Conservation (phyloP, 208 protist genomes). For the Leishmania guyanensis region DNA sequence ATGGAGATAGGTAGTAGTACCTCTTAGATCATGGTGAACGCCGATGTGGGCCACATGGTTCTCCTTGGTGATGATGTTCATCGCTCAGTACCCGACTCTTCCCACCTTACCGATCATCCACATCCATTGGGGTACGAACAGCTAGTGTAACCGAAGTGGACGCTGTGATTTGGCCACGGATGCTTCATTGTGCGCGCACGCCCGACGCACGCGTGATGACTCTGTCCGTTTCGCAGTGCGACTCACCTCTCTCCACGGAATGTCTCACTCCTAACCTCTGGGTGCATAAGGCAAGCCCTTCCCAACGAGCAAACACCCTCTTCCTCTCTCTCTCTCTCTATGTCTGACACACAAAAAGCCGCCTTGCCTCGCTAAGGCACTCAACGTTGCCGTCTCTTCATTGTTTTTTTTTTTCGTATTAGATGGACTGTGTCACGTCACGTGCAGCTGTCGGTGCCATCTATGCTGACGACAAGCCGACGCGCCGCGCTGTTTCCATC, state of each 20-base stretch:
- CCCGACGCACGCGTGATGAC: background rate
- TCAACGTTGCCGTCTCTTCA: no score
- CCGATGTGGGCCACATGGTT: background rate
- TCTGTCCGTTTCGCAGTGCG: background rate
- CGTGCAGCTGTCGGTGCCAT: constrained; percentile 21
- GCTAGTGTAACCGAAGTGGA: background rate
- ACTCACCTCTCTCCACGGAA: background rate
- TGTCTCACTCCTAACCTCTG: background rate
- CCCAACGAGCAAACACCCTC: no score
- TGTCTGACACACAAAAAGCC: background rate
- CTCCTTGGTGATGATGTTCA: background rate
- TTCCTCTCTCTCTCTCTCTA: background rate
- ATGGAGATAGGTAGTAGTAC: background rate
- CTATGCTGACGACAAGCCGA: constrained; percentile 42
- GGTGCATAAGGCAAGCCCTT: background rate
- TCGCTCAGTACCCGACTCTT: background rate
- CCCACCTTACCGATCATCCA: background rate
- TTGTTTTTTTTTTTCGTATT: background rate
- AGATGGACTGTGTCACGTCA: constrained; percentile 24
- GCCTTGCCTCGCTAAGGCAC: background rate
- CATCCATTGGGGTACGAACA: background rate
- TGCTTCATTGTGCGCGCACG: background rate
- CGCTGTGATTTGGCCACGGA: background rate
- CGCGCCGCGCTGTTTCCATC: constrained; percentile 59
- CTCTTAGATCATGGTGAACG: background rate